These are phyloP conservation scores for Candida sp. DNA, from an alignment of 1,139 yeast species.

Conservation along the genomic window DNA sequence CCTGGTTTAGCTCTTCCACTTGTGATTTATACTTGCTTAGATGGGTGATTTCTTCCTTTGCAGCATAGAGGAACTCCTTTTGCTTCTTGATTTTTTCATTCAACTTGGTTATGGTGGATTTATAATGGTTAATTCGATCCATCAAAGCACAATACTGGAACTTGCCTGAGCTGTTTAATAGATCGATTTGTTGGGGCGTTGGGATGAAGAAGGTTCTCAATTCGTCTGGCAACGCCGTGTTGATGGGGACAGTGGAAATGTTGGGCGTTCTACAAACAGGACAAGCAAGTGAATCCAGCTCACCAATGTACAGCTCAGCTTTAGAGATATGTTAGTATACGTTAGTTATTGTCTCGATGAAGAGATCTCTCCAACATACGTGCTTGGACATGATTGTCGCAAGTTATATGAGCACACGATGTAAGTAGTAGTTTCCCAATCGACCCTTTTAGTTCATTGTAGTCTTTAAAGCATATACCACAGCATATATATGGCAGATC, in stretches of 20 bases:
- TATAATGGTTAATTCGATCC: constrained; percentile 14
- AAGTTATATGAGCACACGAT: constrained; percentile 30
- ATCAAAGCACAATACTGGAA: constrained; percentile 19
- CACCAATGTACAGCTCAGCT: no score
- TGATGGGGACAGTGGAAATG: constrained; percentile 16
- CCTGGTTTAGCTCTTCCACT: constrained; percentile 11
- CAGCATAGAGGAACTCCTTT: constrained; percentile 18
- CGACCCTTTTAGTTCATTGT: constrained; percentile 5
- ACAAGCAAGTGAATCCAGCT: constrained; percentile 8
- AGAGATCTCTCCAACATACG: constrained; percentile 9
- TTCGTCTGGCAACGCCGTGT: constrained; percentile 16
- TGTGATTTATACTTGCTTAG: constrained; percentile 14
- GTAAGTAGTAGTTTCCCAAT: constrained; percentile 19
- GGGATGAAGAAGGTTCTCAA: constrained; percentile 20
- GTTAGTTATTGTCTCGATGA: not conserved
- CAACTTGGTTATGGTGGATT: constrained; percentile 10
- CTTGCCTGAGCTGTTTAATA: constrained; percentile 17
- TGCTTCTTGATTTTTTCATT: constrained; percentile 16
- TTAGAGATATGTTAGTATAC: not conserved
- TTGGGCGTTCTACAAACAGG: constrained; percentile 17
- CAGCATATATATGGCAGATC: constrained; percentile 24
- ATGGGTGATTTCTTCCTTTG: constrained; percentile 20
- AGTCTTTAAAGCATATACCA: constrained; percentile 20
- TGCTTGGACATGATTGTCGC: constrained; percentile 20
- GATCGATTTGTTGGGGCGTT: constrained; percentile 19